Conservation (phyloP, 108 stramenopile species). For the Aurantiochytrium sp. region DNA sequence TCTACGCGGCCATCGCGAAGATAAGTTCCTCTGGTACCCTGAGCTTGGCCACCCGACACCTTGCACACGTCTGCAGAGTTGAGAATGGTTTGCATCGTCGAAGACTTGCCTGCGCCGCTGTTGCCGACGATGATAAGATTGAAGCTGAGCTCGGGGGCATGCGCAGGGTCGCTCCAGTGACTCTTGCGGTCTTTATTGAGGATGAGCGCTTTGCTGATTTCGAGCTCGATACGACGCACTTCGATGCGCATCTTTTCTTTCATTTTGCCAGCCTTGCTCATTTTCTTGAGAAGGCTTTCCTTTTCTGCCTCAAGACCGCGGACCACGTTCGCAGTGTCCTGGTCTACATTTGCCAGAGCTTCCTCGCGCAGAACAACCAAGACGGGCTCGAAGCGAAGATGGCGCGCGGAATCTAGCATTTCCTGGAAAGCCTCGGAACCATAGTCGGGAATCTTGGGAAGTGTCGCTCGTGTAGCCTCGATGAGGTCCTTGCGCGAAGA, state of each 20-base stretch:
- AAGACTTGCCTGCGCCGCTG: constrained; percentile 1
- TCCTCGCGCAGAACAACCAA: not conserved
- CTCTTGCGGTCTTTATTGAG: not conserved
- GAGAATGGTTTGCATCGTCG: not conserved
- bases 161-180: not conserved
- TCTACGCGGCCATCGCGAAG: not conserved
- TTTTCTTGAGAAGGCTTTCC: not conserved
- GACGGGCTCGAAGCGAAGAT: not conserved
- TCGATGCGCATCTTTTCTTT: not conserved
- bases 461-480: not conserved
- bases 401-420: not conserved
- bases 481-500: not conserved
- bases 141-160: not conserved
- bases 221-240: not conserved
- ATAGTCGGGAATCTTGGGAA: not conserved
- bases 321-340: not conserved
- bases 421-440: not conserved
- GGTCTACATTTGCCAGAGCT: not conserved
- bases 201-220: not conserved
- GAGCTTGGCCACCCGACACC: not conserved
- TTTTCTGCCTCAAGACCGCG: not conserved
- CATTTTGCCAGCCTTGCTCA: not conserved
- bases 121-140: not conserved
- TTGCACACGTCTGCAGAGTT: not conserved
- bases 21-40: not conserved